Base-by-base conservation (phyloP, 2,329 filamentous ascomycete genomes). In the Lasiodiplodia hormozganensis region DNA sequence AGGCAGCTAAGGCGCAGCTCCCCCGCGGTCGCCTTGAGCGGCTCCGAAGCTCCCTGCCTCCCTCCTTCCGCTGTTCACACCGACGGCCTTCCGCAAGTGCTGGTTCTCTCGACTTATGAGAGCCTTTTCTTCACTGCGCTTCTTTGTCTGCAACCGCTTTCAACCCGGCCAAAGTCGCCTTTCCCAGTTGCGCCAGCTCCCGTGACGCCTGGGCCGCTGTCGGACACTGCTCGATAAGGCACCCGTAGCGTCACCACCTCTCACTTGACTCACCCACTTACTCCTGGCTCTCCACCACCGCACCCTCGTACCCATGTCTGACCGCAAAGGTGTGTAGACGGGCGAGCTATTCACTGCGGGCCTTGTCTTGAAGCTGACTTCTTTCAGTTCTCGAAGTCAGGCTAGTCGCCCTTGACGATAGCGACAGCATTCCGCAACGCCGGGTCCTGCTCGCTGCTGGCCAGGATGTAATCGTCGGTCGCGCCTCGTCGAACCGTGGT, bases 401-500 rank as follows among this genome's bases (percentile, higher is more conserved):
- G 68, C 75, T 80, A 36, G 70, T 70, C 62, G 74, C 76, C 53
- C 69, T 75, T 6, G 72, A 76, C 70, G 82, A 80, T 69, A 81
- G 81, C 73, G 84, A 86, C 72, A 70, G 72, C 64, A 73, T 76
- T 67, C 62, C 70, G 52, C 70, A 73, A 23, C 78, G 80, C 62
- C 73, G 73, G 57, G 73, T 81, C 64, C 70, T 74, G 56, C 70
- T 80, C 47, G 56, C 65, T 3, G 69, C 77, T 8, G 71, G 71
- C 53, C 47, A 73, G 11, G 72, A 71, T 11, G 71, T 82, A 36
- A 72, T 72, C 25, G 78, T 85, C 70, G 82, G 82, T 40, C 82
- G 83, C 28, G 77, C 82, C 0, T 85, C 83, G 12, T 78, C 74
- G 65, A 64, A 68, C 36, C 67, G 67, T 71, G 84, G 79, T 51